These are phyloP conservation scores for Vaccinium macrocarpon DNA, from an alignment of 148 eudicot species.

Conservation along the genomic window DNA sequence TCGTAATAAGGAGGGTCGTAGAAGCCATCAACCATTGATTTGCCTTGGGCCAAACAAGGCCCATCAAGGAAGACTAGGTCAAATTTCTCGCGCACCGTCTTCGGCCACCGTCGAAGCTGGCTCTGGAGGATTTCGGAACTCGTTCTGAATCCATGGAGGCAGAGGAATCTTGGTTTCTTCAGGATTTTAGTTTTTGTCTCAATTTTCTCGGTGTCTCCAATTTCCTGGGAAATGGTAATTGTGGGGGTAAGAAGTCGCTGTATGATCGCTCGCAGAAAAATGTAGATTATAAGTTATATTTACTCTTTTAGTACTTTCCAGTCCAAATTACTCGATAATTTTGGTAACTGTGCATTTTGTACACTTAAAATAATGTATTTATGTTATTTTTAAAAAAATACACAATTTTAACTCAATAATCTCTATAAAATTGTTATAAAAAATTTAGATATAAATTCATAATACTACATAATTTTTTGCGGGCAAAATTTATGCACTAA, in stretches of 20 bases:
- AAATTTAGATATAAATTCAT: no score
- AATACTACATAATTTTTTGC: no score
- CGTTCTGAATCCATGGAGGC: constrained; percentile 27
- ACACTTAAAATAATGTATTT: no score
- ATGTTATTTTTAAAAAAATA: no score
- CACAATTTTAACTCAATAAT: no score
- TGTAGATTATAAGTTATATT: no score
- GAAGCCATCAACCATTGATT: constrained; percentile 19
- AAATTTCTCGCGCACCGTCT: constrained; percentile 10
- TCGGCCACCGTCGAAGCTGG: constrained; percentile 23
- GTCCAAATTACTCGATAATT: no score
- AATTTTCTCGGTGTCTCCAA: background rate
- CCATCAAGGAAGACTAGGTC: constrained; percentile 25
- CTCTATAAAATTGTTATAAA: no score
- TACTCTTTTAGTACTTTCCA: no score
- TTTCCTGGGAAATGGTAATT: background rate
- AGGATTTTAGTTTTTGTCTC: background rate
- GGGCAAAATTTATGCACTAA: no score
- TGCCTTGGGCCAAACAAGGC: constrained; percentile 15
- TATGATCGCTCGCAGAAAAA: no score
- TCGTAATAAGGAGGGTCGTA: constrained; percentile 27
- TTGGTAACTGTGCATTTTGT: no score
- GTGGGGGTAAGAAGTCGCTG: background rate
- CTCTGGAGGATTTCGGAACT: constrained; percentile 25
- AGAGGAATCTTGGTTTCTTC: constrained; percentile 20